These are phyloP conservation scores for Paramecium tetraurelia DNA, from an alignment of 73 alveolate species.

Conservation along the genomic window DNA sequence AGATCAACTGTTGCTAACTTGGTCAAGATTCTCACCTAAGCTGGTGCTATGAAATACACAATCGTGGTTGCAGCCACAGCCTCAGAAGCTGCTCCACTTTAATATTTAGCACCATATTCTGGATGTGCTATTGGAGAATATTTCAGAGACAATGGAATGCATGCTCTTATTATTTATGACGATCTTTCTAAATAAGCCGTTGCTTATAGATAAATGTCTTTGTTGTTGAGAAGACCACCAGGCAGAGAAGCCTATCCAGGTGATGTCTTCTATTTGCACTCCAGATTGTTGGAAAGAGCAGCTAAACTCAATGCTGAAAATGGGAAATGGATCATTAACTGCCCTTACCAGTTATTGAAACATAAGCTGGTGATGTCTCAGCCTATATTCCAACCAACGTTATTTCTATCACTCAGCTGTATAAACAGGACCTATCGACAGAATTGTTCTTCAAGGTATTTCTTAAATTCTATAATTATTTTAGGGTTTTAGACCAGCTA, in stretches of 20 bases:
- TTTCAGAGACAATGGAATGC: constrained; percentile 98
- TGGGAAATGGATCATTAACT: constrained; percentile 96
- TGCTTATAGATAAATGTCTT: constrained; percentile 94
- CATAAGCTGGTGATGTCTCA: constrained; percentile 98
- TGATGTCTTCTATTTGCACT: constrained; percentile 83
- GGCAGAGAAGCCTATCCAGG: constrained; percentile 99
- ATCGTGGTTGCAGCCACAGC: constrained; percentile 97
- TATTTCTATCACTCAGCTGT: constrained; percentile 97
- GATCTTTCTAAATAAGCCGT: constrained; percentile 97
- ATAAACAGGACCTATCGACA: too few species aligned
- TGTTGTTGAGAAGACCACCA: constrained; percentile 95
- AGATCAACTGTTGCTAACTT: constrained; percentile 96
- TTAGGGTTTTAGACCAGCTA: constrained; percentile 97
- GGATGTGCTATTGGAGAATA: constrained; percentile 98
- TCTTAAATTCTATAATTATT: background rate
- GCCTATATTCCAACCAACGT: constrained; percentile 98
- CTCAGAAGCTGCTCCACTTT: constrained; percentile 94
- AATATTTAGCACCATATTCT: constrained; percentile 95
- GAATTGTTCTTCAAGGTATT: constrained; percentile 87
- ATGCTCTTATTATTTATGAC: constrained; percentile 93
- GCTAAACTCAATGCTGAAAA: constrained; percentile 89
- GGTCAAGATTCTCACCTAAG: constrained; percentile 78
- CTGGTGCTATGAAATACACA: constrained; percentile 90
- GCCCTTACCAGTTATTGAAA: constrained; percentile 98
- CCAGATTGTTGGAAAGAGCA: constrained; percentile 92